Evolutionary conservation across 2,329 filamentous ascomycete genomes (phyloP).

Genomic region (Calonectria pseudoturangicola): DNA sequence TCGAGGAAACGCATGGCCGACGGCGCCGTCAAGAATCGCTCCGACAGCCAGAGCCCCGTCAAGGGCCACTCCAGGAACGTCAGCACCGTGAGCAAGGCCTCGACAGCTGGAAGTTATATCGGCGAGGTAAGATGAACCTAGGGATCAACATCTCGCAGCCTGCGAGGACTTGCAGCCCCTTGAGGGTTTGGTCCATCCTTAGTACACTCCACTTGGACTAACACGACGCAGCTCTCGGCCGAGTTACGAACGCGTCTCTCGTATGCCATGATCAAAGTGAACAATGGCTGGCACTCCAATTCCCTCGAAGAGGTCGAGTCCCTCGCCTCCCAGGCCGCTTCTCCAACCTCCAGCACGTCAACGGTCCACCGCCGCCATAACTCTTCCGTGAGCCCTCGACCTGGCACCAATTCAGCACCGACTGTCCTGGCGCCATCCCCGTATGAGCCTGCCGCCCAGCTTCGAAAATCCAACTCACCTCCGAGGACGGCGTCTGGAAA

Average conservation of each 20-base stretch:
- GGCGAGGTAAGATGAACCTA: conserved; percentile 79
- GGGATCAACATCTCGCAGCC: background rate
- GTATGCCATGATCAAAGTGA: conserved; percentile 95
- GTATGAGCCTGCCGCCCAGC: conserved; percentile 52
- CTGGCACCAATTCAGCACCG: conserved; percentile 56
- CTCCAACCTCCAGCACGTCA: conserved; percentile 76
- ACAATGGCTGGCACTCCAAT: conserved; percentile 89
- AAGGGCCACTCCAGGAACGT: conserved; percentile 81
- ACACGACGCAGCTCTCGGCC: conserved; percentile 77
- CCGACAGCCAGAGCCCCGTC: conserved; percentile 66
- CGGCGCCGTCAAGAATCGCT: conserved; percentile 79
- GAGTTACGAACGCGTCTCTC: conserved; percentile 89
- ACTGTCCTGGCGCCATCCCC: conserved; percentile 57
- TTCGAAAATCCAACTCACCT: conserved; percentile 61
- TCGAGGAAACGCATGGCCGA: conserved; percentile 85
- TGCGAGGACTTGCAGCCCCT: background rate
- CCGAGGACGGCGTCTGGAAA: conserved; percentile 59
- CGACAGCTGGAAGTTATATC: conserved; percentile 80
- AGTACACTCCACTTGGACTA: conserved; percentile 34
- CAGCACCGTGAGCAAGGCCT: conserved; percentile 78
- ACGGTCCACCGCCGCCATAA: conserved; percentile 71
- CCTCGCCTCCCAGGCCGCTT: conserved; percentile 80
- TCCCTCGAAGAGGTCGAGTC: conserved; percentile 86
- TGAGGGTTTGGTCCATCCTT: background rate
- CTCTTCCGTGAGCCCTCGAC: conserved; percentile 73